These are phyloP conservation scores for Colletotrichum costaricense DNA, from an alignment of 2,329 filamentous ascomycete species.

Conservation along the genomic window DNA sequence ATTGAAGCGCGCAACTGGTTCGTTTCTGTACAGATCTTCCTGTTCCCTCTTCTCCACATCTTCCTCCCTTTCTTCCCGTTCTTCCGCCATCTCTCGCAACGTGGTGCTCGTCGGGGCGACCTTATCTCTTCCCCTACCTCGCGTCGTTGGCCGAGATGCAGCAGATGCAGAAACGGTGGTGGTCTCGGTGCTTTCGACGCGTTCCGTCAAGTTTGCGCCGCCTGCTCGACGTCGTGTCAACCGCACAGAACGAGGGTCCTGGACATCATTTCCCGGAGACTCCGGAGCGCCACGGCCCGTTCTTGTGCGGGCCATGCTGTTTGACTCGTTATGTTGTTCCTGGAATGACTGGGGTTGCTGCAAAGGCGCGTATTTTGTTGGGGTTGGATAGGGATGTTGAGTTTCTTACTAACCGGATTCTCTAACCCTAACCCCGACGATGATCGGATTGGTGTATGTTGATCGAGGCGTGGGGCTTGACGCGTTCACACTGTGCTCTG, in stretches of 20 bases:
- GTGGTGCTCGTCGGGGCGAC: neutral
- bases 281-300: conserved; percentile 5
- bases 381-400: neutral
- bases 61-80: conserved; percentile 4
- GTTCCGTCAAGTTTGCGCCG: neutral
- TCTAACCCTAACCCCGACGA: conserved; percentile 27
- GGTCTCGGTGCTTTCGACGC: neutral
- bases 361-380: neutral
- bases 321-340: neutral
- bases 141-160: neutral
- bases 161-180: neutral
- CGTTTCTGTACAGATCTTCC: neutral
- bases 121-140: conserved; percentile 2
- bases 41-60: neutral
- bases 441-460: neutral
- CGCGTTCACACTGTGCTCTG: neutral
- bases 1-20: conserved; percentile 10
- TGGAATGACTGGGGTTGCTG: neutral
- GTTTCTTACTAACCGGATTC: neutral
- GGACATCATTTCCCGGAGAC: neutral
- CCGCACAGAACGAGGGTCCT: conserved; percentile 2
- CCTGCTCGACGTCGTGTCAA: conserved; percentile 14
- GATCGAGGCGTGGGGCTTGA: too few species aligned
- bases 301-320: conserved; percentile 28
- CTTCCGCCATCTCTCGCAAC: neutral